These are phyloP conservation scores for Stephania yunnanensis DNA, from an alignment of 164 flowering plant genomes.

Conservation along the genomic window DNA sequence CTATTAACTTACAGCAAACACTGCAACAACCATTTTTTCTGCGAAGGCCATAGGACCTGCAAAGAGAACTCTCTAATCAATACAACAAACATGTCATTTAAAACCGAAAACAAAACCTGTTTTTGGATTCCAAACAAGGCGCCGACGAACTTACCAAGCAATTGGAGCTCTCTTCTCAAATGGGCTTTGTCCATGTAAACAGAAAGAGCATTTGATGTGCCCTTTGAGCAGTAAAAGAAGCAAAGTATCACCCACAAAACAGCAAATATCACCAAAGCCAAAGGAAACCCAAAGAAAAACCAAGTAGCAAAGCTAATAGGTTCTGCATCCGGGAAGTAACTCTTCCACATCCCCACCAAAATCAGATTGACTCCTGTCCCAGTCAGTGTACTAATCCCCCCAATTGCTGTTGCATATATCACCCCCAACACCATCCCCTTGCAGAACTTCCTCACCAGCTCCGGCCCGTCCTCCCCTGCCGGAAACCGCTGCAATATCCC, in stretches of 20 bases:
- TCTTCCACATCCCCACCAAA: constrained; percentile 93
- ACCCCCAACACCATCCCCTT: constrained; percentile 80
- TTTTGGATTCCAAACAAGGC: too few relatives aligned
- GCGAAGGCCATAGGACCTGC: constrained; percentile 92
- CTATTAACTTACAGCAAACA: constrained; percentile 54
- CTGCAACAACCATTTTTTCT: constrained; percentile 67
- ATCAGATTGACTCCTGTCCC: constrained; percentile 95
- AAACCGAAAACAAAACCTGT: not conserved
- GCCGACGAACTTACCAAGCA: constrained; percentile 41
- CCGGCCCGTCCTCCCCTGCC: constrained; percentile 16
- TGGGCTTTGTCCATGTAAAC: constrained; percentile 63
- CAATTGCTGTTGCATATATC: constrained; percentile 58
- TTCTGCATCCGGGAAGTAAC: constrained; percentile 58
- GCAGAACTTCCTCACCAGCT: constrained; percentile 38
- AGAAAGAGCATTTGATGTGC: constrained; percentile 37
- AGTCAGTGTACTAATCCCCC: constrained; percentile 88
- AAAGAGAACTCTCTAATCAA: not conserved
- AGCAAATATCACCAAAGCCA: constrained; percentile 61
- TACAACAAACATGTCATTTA: not conserved
- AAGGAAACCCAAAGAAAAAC: constrained; percentile 75
- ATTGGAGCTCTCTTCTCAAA: constrained; percentile 61
- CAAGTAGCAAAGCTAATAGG: constrained; percentile 73
- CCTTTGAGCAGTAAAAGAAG: constrained; percentile 43
- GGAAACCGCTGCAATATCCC: constrained; percentile 78
- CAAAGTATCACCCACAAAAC: constrained; percentile 68